These are phyloP conservation scores for Holtermanniella nyarrowii DNA, from an alignment of 768 basidiomycete genomes.

Conservation along the genomic window DNA sequence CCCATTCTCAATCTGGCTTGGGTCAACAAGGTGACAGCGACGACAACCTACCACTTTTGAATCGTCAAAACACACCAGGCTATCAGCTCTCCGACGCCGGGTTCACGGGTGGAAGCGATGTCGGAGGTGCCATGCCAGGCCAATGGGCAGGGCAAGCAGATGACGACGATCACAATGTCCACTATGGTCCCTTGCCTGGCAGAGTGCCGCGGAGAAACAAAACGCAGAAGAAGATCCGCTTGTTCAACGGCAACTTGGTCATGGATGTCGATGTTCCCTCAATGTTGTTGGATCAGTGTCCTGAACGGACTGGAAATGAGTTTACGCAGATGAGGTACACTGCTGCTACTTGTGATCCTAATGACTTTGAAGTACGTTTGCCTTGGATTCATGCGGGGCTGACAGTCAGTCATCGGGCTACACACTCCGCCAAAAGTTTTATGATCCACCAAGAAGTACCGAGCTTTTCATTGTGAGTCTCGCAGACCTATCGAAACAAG, in stretches of 20 bases:
- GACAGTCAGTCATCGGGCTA: constrained; percentile 42
- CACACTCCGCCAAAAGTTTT: constrained; percentile 72
- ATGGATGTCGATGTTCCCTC: constrained; percentile 74
- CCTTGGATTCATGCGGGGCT: not conserved
- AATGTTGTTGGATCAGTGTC: constrained; percentile 74
- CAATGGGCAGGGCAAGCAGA: not conserved
- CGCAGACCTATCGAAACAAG: not conserved
- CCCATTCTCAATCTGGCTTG: not conserved
- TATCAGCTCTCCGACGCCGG: not conserved
- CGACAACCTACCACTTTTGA: not conserved
- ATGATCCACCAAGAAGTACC: constrained; percentile 65
- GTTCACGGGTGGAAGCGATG: not conserved
- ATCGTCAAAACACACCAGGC: not conserved
- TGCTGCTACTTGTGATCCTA: constrained; percentile 86
- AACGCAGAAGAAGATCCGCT: constrained; percentile 75
- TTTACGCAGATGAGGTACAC: constrained; percentile 96
- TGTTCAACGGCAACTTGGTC: constrained; percentile 85
- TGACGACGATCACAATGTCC: constrained; percentile 43
- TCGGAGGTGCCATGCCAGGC: not conserved
- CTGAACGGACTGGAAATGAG: constrained; percentile 59
- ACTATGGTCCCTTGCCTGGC: constrained; percentile 78
- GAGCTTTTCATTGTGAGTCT: constrained; percentile 66
- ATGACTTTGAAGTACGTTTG: constrained; percentile 59
- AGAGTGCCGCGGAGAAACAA: constrained; percentile 73
- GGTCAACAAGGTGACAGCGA: not conserved